Evolutionary conservation across 2,329 filamentous ascomycete species (phyloP).

Genomic region (Lizonia empirigonia): DNA sequence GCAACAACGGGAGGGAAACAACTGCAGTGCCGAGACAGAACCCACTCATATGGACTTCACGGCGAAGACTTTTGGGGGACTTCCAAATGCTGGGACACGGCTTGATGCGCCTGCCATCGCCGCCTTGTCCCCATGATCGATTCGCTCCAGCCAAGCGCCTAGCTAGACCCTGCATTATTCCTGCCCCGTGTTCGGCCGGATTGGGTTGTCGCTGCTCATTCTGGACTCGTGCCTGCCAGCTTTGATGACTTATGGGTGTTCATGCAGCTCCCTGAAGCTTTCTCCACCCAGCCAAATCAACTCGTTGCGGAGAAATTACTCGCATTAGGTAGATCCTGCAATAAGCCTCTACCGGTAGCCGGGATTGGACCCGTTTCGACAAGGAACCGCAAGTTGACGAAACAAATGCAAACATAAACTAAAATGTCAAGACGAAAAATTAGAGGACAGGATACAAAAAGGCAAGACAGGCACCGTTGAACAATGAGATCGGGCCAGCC

Average conservation of each 20-base stretch:
- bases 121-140: slow-evolving; percentile 3
- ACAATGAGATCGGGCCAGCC: too few relatives aligned
- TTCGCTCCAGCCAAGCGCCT: slow-evolving; percentile 1
- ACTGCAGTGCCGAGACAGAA: background rate
- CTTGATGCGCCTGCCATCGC: background rate
- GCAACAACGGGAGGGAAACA: background rate
- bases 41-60: background rate
- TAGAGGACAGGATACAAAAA: too few relatives aligned
- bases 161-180: slow-evolving; percentile 10
- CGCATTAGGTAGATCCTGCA: slow-evolving; percentile 21
- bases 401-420: too few relatives aligned
- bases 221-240: slow-evolving; percentile 2
- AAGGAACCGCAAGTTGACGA: too few relatives aligned
- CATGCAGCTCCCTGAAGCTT: slow-evolving; percentile 11
- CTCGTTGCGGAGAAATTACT: slow-evolving; percentile 17
- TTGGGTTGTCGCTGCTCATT: slow-evolving; percentile 6
- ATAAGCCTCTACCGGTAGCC: slow-evolving; percentile 16
- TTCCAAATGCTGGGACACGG: background rate
- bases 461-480: too few relatives aligned
- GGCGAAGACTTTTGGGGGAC: background rate
- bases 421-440: too few relatives aligned
- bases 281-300: slow-evolving; percentile 15
- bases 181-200: slow-evolving; percentile 2
- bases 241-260: slow-evolving; percentile 5
- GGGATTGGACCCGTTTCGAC: too few relatives aligned